Conservation (phyloP, 1,284 basidiomycete species). For the Leccinum pallidistipes region DNA sequence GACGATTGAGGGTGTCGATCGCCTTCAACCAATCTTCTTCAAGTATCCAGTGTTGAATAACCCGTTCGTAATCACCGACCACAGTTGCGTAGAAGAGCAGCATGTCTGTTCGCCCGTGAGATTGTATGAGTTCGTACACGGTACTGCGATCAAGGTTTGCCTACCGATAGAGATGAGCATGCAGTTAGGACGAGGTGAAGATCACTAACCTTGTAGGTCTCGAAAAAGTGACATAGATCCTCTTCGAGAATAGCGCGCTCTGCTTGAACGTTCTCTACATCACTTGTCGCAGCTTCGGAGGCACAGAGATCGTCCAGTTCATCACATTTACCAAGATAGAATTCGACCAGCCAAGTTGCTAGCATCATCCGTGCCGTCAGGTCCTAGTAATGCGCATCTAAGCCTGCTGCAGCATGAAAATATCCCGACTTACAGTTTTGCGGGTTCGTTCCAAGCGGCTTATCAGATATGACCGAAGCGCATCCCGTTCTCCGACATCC, state of each 20-base stretch:
- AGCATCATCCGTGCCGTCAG: slow-evolving; percentile 95
- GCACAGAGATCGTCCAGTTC: slow-evolving; percentile 90
- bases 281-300: slow-evolving; percentile 81
- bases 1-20: slow-evolving; percentile 83
- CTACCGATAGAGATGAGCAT: slow-evolving; percentile 39
- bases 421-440: slow-evolving; percentile 59
- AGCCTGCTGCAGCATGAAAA: neutral
- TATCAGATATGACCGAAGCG: slow-evolving; percentile 88
- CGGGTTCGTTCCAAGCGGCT: slow-evolving; percentile 81
- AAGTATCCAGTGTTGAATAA: slow-evolving; percentile 91
- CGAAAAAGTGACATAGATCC: slow-evolving; percentile 89
- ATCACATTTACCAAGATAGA: slow-evolving; percentile 96
- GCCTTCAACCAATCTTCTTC: slow-evolving; percentile 93
- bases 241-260: slow-evolving; percentile 89
- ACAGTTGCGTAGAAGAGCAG: slow-evolving; percentile 88
- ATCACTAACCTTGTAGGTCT: slow-evolving; percentile 78
- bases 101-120: slow-evolving; percentile 91
- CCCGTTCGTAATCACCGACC: slow-evolving; percentile 80
- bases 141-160: slow-evolving; percentile 82
- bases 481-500: slow-evolving; percentile 90
- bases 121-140: slow-evolving; percentile 90
- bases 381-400: slow-evolving; percentile 54
- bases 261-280: slow-evolving; percentile 82
- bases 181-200: neutral
- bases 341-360: slow-evolving; percentile 98